Conservation (phyloP, 768 basidiomycete genomes). For the Russula ochroleuca region DNA sequence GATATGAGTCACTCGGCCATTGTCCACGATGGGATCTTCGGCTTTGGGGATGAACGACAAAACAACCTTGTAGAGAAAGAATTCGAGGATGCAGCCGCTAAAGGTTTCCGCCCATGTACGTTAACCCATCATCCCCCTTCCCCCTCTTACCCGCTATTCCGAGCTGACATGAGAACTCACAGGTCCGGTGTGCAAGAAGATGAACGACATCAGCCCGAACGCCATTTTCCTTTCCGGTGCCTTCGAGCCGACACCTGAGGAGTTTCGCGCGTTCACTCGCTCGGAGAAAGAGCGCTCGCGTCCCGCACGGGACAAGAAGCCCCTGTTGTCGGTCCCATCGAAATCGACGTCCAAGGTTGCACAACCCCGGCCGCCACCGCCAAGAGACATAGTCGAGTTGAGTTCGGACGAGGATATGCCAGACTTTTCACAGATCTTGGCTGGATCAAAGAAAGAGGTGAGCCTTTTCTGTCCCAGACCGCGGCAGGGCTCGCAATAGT, state of each 20-base stretch:
- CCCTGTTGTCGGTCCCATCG: conserved; percentile 20
- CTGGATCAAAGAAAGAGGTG: conserved; percentile 20
- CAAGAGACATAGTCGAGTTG: conserved; percentile 27
- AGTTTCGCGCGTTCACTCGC: conserved; percentile 44
- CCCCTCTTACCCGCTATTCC: not conserved
- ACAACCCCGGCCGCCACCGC: conserved; percentile 10
- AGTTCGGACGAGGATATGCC: conserved; percentile 48
- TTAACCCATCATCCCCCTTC: not conserved
- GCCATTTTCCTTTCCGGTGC: conserved; percentile 59
- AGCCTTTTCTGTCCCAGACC: not conserved
- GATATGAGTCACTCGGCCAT: conserved; percentile 50
- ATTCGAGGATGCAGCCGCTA: conserved; percentile 52
- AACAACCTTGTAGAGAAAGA: conserved; percentile 52
- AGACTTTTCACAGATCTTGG: conserved; percentile 43
- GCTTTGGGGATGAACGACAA: conserved; percentile 51
- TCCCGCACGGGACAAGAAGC: conserved; percentile 2
- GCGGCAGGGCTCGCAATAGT: too few relatives aligned
- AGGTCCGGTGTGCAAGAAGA: conserved; percentile 69
- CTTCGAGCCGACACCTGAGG: conserved; percentile 64
- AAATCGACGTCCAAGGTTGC: conserved; percentile 27
- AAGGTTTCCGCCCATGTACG: conserved; percentile 57
- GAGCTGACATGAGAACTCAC: not conserved
- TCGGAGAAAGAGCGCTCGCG: conserved; percentile 24
- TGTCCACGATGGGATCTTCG: conserved; percentile 56
- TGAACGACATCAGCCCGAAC: conserved; percentile 48